A percentile compares a stretch with the other conserved stretches of the same genome.
These are phyloP conservation scores for Ambrosia trifida DNA, from an alignment of 129 eudicot genomes.

Conservation along the genomic window DNA sequence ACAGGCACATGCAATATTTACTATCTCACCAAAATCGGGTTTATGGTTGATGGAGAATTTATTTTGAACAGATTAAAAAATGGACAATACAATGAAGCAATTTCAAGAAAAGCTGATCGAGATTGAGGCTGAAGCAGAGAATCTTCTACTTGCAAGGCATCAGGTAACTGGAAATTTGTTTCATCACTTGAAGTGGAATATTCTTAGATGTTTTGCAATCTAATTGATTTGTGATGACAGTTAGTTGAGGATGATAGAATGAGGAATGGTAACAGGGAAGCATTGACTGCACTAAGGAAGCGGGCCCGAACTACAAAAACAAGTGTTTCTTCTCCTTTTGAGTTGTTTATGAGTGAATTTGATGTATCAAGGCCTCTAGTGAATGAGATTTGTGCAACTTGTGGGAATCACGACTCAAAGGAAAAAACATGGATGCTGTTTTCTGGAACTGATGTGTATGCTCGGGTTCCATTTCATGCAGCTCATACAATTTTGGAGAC, in stretches of 20 bases:
- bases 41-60: not conserved
- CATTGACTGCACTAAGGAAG: conserved; percentile 81
- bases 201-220: not conserved
- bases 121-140: conserved; percentile 76
- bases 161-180: conserved; percentile 50
- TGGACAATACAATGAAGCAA: conserved; percentile 66
- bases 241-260: conserved; percentile 74
- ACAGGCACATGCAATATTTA: not conserved
- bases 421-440: conserved; percentile 75
- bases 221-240: conserved; percentile 32
- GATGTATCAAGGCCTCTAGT: conserved; percentile 64
- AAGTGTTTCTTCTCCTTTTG: conserved; percentile 81
- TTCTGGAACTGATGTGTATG: conserved; percentile 77
- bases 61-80: conserved; percentile 27
- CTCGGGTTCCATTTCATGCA: conserved; percentile 79
- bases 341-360: conserved; percentile 71
- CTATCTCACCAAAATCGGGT: not conserved
- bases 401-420: conserved; percentile 76
- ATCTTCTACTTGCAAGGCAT: conserved; percentile 73
- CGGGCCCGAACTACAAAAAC: conserved; percentile 75
- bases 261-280: conserved; percentile 91
- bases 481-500: conserved; percentile 76
- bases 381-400: conserved; percentile 77
- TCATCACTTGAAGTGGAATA: not conserved
- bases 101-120: conserved; percentile 60